Conservation (phyloP, 73 alveolate genomes). For the Paramecium octaurelia region DNA sequence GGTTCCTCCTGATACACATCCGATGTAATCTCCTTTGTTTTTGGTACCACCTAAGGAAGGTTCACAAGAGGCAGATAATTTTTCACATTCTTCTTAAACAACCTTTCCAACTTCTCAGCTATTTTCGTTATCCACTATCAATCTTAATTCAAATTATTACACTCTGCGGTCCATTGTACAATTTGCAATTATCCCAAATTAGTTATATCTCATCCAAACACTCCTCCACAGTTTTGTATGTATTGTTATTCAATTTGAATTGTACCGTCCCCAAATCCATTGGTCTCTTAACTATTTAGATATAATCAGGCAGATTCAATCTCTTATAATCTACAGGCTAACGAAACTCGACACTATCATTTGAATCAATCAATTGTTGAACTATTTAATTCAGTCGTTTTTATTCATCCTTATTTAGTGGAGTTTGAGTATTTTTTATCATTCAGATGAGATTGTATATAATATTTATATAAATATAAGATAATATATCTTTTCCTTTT, state of each 20-base stretch:
- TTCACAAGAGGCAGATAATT: slow-evolving; percentile 15
- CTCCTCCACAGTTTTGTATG: slow-evolving; percentile 60
- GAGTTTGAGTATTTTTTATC: background rate
- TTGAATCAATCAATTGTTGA: slow-evolving; percentile 27
- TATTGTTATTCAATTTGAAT: slow-evolving; percentile 59
- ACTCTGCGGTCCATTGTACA: slow-evolving; percentile 58
- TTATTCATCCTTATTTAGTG: slow-evolving; percentile 39
- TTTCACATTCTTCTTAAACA: background rate
- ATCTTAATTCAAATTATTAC: slow-evolving; percentile 24
- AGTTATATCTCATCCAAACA: slow-evolving; percentile 60
- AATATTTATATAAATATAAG: background rate
- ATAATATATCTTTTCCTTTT: background rate
- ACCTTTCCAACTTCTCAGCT: slow-evolving; percentile 9
- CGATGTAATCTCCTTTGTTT: background rate
- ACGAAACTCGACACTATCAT: slow-evolving; percentile 63
- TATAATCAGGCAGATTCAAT: slow-evolving; percentile 65
- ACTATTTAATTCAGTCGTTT: slow-evolving; percentile 50
- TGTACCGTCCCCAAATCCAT: slow-evolving; percentile 72
- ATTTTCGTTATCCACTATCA: slow-evolving; percentile 20
- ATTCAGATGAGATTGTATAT: background rate
- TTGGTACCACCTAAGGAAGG: background rate
- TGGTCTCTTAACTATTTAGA: slow-evolving; percentile 69
- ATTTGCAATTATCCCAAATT: slow-evolving; percentile 77
- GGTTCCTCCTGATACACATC: slow-evolving; percentile 15
- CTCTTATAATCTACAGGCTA: slow-evolving; percentile 63